phyloP scores from a whole-genome alignment of 2,329 filamentous ascomycete genomes.

The Tolypocladium amazonense region DNA sequence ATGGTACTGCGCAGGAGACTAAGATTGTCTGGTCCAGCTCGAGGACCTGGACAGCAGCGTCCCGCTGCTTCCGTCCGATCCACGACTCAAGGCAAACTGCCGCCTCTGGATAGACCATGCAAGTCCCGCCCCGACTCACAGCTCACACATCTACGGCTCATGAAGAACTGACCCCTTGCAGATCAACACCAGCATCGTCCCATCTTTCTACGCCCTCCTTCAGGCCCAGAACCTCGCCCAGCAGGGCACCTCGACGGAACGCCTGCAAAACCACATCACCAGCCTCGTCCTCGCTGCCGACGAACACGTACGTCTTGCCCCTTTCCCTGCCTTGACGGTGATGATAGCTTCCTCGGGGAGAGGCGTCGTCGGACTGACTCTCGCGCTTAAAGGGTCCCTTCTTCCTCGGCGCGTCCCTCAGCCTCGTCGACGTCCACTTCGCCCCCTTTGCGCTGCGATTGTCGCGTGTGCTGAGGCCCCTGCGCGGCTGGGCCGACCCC shows the following conservation, averaged over 20 bases:
- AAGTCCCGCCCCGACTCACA: conserved; percentile 15
- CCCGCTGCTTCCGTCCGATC: conserved; percentile 52
- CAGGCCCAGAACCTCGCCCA: conserved; percentile 50
- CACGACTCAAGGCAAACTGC: conserved; percentile 61
- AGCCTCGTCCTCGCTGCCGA: conserved; percentile 36
- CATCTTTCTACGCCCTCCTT: conserved; percentile 64
- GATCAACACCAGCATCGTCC: conserved; percentile 69
- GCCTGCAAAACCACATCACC: conserved; percentile 55
- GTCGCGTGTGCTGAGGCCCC: conserved; percentile 52
- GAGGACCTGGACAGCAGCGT: conserved; percentile 58
- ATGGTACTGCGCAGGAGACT: too few relatives aligned
- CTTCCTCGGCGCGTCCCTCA: conserved; percentile 44
- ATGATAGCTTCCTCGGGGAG: neutral
- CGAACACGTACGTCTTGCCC: conserved; percentile 20
- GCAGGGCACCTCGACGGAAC: conserved; percentile 47
- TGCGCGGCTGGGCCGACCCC: conserved; percentile 55
- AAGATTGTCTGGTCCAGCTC: conserved; percentile 30
- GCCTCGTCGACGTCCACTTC: conserved; percentile 63
- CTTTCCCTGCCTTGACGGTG: neutral
- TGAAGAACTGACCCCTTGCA: conserved; percentile 16
- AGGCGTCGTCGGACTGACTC: neutral
- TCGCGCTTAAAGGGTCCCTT: conserved; percentile 48
- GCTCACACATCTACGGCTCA: neutral
- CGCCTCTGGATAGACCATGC: conserved; percentile 76
- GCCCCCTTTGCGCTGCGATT: conserved; percentile 66